A percentile compares a stretch with the other conserved stretches of the same genome.
phyloP scores from a whole-genome alignment of 768 basidiomycete species.

The Lentinula sp. region DNA sequence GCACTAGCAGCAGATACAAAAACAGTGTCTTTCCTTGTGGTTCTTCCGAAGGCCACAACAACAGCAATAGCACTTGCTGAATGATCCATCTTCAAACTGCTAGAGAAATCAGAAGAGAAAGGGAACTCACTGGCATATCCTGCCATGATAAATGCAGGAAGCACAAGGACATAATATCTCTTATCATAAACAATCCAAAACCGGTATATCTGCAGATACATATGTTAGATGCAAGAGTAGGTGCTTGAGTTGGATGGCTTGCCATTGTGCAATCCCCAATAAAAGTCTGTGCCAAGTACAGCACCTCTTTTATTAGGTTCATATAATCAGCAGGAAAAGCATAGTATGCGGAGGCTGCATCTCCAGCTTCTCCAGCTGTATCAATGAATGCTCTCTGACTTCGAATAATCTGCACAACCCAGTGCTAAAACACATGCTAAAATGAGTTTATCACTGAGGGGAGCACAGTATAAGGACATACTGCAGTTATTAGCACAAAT shows the following conservation, averaged over 20 bases:
- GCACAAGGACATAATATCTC: not conserved
- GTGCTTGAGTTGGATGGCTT: not conserved
- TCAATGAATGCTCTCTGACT: constrained; percentile 1
- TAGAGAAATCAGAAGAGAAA: not conserved
- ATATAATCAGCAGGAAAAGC: constrained; percentile 1
- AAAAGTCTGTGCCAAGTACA: constrained; percentile 1
- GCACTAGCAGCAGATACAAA: not conserved
- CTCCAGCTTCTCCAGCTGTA: not conserved
- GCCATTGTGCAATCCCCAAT: constrained; percentile 2
- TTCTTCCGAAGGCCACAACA: not conserved
- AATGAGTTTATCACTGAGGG: too few relatives aligned
- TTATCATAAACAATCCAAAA: not conserved
- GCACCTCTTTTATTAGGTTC: not conserved
- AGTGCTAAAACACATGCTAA: not conserved
- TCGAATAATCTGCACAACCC: not conserved
- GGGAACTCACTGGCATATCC: not conserved
- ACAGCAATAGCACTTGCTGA: not conserved
- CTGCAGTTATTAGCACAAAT: not conserved
- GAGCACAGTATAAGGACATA: not conserved
- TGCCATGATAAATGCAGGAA: not conserved
- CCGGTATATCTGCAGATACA: not conserved
- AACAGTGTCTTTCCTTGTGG: not conserved
- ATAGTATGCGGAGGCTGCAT: not conserved
- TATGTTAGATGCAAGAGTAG: not conserved
- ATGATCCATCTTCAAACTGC: not conserved